Base-by-base conservation (phyloP, 164 flowering plant genomes). In the Nymphaea thermarum region DNA sequence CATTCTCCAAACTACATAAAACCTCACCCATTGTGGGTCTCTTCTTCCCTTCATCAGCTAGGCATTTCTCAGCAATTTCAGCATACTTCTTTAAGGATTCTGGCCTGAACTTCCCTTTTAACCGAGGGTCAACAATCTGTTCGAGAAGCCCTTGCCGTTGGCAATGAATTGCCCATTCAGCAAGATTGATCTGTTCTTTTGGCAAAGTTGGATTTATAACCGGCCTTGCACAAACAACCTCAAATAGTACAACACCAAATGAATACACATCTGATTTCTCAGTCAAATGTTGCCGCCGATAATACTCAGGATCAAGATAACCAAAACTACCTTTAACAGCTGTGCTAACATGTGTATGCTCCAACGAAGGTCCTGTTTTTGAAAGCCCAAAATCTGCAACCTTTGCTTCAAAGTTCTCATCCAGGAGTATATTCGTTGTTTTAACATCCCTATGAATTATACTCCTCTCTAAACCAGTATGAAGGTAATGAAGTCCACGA, bases 311-410 rank as follows among this genome's bases (percentile, higher is more conserved):
- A 68, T 87, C 92, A 53, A 87, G 92, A 72, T 87, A 87, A 14
- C 92, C 92, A 68, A 87, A 87, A 72, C 92, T 87, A 43, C 92
- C 92, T 68, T 87, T 87, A 4, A 87, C 92, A 53, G 86, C 89
- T 63, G 92, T 87, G 65, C 92, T 87, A 60, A 87, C 89, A 76
- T 87, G 89, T 43, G 88, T 87, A 45, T 81, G 88, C 4, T 87
- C 92, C 70, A 79, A 65, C 18, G 89, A 68, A 61, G 92, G 92
- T 61, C 92, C 88, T 36, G 78, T 75, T 77, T 82, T 87, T 6
- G 89, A 85, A 73, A 87, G 64, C 65, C 93, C 93, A 67, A 87
- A 87, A 71, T 87, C 93, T 6, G 93, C 80, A 85, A 87, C 78
- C 64, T 87, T 87, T 1, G 89, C 89, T 0, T 85, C 88, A 67